Evolutionary conservation across 805 yeast genomes (phyloP), one percentile per base, ranked within the genome.

Genomic region (Myxozyma melibiosi): DNA sequence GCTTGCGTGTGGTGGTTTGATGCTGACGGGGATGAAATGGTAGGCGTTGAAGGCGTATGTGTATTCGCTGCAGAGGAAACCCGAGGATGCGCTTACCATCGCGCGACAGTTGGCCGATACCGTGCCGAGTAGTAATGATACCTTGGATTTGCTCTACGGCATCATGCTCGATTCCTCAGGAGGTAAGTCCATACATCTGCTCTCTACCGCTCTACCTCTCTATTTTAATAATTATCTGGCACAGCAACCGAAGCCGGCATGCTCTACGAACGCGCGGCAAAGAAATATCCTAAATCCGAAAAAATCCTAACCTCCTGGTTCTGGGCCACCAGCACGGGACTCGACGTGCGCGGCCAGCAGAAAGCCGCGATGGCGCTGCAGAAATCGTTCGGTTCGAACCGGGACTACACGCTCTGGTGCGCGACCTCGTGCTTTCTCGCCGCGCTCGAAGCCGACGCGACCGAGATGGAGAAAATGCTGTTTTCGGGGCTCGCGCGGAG

Each of bases 401-500:
- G 62, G 1, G 46, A 38, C 14, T 60, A 60, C 38, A 58, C 51
- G 1, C 39, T 60, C 9, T 57, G 61, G 58, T 43, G 65, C 20
- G 44, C 55, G 2, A 47, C 33, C 16, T 41, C 60, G 16, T 56
- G 62, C 37, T 58, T 39, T 16, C 33, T 60, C 11, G 58, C 54
- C 24, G 62, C 80, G 30, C 63, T 66, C 1, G 59, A 65, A 2
- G 53, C 67, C 1, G 73, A 71, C 34, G 69, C 78, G 11, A 65
- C 76, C 3, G 75, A 73, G 0, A 74, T 80, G 54, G 87, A 84
- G 62, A 66, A 67, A 48, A 73, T 69, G 37, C 70, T 90, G 37
- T 81, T 81, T 58, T 84, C 88, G 1, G 74, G 78, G 56, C 72
- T 90, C 33, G 91, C 90, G 0, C 66, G 77, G 56, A 82, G 84